Evolutionary conservation across 371 early-diverging fungal genomes (phyloP).

Genomic region (Homolaphlyctis polyrhiza): DNA sequence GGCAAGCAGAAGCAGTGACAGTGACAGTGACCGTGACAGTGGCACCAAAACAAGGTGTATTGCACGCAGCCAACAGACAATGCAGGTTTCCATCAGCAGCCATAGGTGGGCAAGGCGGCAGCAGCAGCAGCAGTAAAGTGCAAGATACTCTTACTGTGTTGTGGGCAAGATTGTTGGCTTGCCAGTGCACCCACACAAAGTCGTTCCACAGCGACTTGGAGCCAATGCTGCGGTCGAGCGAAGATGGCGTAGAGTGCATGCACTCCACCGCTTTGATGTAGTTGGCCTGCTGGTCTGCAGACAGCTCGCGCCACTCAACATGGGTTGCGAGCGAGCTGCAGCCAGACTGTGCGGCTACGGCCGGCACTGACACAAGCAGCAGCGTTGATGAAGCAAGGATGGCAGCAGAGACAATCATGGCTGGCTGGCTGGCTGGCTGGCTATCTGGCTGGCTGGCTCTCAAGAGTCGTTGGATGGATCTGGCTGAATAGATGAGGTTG

Average conservation of each 20-base stretch:
- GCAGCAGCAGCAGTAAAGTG: too few species aligned
- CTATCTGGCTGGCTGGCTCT: too few species aligned
- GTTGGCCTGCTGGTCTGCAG: conserved; percentile 5
- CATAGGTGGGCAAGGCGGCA: too few species aligned
- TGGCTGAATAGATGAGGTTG: too few species aligned
- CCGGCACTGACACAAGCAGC: too few species aligned
- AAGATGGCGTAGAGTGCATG: conserved; percentile 12
- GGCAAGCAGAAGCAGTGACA: neutral
- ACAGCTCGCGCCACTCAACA: conserved; percentile 25
- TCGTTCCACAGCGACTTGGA: conserved; percentile 12
- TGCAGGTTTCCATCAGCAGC: too few species aligned
- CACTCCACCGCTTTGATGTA: conserved; percentile 15
- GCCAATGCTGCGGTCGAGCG: conserved; percentile 4
- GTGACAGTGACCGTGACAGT: too few species aligned
- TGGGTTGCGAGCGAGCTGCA: conserved; percentile 1
- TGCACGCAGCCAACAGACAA: neutral
- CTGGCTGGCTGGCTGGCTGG: too few species aligned
- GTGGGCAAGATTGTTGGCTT: conserved; percentile 3
- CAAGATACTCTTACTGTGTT: neutral
- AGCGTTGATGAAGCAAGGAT: too few species aligned
- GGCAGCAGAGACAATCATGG: too few species aligned
- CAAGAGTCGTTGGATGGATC: too few species aligned
- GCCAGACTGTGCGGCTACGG: neutral
- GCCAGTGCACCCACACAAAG: conserved; percentile 11
- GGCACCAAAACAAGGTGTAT: neutral